Conservation (phyloP, 352 stramenopile species). For the Globisporangium radiosum region DNA sequence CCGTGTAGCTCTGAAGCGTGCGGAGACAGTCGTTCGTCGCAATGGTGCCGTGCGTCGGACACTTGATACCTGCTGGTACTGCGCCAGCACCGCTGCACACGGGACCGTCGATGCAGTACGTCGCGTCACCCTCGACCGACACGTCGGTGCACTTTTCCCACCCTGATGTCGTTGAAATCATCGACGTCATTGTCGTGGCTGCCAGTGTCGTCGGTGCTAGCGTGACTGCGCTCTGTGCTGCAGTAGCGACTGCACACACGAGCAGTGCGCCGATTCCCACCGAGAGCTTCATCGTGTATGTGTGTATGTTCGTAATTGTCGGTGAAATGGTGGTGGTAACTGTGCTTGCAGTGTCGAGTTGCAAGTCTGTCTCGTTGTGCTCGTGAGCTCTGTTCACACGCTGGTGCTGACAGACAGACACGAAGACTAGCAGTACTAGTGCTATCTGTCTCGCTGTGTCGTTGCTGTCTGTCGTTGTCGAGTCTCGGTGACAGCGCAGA, state of each 20-base stretch:
- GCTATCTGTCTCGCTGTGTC: too few species aligned
- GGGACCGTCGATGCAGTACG: conserved; percentile 59
- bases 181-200: too few species aligned
- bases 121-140: conserved; percentile 63
- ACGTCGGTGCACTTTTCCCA: conserved; percentile 30
- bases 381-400: too few species aligned
- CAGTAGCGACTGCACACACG: too few species aligned
- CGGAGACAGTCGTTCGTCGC: conserved; percentile 51
- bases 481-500: not conserved
- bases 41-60: conserved; percentile 51
- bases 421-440: too few species aligned
- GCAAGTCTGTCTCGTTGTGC: too few species aligned
- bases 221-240: not conserved
- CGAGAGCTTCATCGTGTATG: conserved; percentile 9
- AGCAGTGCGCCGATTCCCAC: not conserved
- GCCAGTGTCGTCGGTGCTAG: not conserved
- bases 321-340: not conserved
- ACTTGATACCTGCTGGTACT: conserved; percentile 31
- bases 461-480: too few species aligned
- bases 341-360: too few species aligned
- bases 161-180: not conserved
- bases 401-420: too few species aligned
- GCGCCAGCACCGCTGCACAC: conserved; percentile 53
- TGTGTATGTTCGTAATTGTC: not conserved
- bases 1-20: conserved; percentile 44